Conservation (phyloP, 306 rosid species). For the Fagus crenata region DNA sequence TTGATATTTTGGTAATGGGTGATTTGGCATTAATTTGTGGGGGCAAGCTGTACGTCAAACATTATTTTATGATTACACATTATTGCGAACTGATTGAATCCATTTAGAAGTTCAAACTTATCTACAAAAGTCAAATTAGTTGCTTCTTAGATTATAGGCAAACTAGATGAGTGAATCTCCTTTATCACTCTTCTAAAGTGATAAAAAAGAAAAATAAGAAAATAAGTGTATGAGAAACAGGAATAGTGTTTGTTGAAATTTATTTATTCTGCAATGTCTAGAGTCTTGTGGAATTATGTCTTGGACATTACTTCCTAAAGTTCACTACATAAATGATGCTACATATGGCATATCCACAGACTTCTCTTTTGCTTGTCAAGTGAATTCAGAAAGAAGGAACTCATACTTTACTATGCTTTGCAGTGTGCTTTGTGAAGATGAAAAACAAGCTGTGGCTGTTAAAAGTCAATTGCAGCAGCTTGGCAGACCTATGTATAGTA, state of each 20-base stretch:
- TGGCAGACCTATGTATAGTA: slow-evolving; percentile 97
- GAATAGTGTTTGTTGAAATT: not conserved
- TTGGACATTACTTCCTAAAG: slow-evolving; percentile 1
- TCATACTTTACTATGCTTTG: slow-evolving; percentile 21
- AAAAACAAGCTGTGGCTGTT: slow-evolving; percentile 88
- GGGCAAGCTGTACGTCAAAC: not conserved
- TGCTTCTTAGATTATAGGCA: not conserved
- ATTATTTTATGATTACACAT: not conserved
- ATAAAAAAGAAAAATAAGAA: not conserved
- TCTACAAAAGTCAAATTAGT: not conserved
- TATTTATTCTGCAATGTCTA: not conserved
- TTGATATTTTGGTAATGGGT: not conserved
- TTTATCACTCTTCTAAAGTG: not conserved
- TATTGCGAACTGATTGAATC: not conserved
- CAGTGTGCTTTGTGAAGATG: slow-evolving; percentile 89
- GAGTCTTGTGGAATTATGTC: slow-evolving; percentile 3
- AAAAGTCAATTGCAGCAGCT: slow-evolving; percentile 91
- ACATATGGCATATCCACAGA: not conserved
- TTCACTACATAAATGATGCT: not conserved
- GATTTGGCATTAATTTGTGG: not conserved
- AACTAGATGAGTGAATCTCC: not conserved
- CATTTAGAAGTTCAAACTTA: not conserved
- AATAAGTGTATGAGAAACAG: not conserved
- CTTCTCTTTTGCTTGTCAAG: slow-evolving; percentile 23
- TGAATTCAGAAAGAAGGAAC: slow-evolving; percentile 1